These are phyloP conservation scores for Paxillus involutus DNA, from an alignment of 768 basidiomycete genomes.

Conservation along the genomic window DNA sequence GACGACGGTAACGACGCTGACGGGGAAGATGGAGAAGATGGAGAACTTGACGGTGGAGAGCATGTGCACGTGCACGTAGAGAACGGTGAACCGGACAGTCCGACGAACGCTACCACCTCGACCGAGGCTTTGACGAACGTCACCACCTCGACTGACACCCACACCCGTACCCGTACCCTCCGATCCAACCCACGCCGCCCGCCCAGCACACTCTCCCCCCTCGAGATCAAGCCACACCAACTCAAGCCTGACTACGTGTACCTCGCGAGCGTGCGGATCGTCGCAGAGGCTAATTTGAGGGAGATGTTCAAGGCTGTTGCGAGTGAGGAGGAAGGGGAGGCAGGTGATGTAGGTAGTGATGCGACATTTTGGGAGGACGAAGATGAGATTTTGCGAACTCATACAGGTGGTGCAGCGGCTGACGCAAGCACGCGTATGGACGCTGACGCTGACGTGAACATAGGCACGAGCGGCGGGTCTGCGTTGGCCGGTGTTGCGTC, in stretches of 20 bases:
- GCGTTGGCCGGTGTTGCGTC: no score
- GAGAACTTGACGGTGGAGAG: conserved; percentile 19
- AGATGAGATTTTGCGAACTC: conserved; percentile 12
- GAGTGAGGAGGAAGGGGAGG: background rate
- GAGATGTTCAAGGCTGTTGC: conserved; percentile 29
- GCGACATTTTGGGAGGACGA: conserved; percentile 30
- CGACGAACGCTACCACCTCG: conserved; percentile 8
- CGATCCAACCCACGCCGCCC: conserved; percentile 16
- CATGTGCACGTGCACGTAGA: conserved; percentile 14
- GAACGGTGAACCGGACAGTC: background rate
- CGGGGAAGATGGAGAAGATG: conserved; percentile 7
- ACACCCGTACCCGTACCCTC: conserved; percentile 15
- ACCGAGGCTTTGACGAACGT: background rate
- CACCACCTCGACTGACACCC: background rate
- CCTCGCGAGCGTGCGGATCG: conserved; percentile 48
- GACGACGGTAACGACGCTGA: no score
- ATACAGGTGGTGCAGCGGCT: background rate
- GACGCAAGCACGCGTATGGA: no score
- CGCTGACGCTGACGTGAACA: no score
- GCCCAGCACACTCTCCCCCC: conserved; percentile 12
- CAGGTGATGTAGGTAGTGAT: background rate
- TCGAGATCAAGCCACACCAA: conserved; percentile 26
- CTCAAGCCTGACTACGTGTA: conserved; percentile 50
- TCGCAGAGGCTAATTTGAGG: conserved; percentile 52
- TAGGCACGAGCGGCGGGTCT: background rate